These are phyloP conservation scores for Penicillium sp. DNA, from an alignment of 2,329 filamentous ascomycete genomes.

Conservation along the genomic window DNA sequence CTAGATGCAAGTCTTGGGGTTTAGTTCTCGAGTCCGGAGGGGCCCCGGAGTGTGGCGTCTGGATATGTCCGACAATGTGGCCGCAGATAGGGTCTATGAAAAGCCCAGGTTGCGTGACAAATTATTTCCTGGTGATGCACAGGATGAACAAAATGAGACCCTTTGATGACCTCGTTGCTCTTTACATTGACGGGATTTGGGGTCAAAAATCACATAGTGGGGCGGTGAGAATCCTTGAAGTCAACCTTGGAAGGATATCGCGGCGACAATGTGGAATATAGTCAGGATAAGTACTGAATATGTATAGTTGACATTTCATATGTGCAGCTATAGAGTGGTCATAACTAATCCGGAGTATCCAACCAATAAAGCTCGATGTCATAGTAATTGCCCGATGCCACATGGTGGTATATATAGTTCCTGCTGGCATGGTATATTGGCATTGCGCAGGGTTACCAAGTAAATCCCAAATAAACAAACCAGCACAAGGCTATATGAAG, in stretches of 20 bases:
- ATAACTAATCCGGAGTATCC: neutral
- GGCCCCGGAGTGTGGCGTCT: neutral
- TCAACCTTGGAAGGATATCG: neutral
- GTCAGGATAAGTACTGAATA: neutral
- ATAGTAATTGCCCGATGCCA: neutral
- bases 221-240: conserved; percentile 12
- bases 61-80: neutral
- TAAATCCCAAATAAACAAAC: too few species aligned
- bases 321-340: neutral
- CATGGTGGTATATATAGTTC: neutral
- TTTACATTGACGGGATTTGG: neutral
- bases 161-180: neutral
- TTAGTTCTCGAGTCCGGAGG: neutral
- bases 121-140: neutral
- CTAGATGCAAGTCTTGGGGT: neutral
- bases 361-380: neutral
- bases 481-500: neutral
- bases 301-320: neutral
- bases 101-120: neutral
- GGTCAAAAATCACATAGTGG: conserved; percentile 3
- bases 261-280: neutral
- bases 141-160: neutral
- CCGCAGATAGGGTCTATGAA: neutral
- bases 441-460: neutral
- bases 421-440: neutral